Conservation (phyloP, 179 eudicot species). For the Pouteria campechiana region DNA sequence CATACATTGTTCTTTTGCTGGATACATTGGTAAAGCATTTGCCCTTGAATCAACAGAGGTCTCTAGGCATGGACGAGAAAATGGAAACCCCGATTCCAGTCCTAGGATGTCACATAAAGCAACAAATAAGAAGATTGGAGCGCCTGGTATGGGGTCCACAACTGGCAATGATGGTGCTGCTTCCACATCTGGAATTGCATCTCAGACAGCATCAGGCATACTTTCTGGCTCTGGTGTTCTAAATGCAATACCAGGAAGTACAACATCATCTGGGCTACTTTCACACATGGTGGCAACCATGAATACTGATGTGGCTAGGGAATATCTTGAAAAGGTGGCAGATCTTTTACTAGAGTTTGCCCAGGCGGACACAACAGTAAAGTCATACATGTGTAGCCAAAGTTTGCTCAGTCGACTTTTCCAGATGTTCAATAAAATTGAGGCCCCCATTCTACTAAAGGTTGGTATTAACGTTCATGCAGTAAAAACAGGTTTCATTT, state of each 20-base stretch:
- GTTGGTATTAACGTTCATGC: slow-evolving; percentile 21
- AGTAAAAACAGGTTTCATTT: no score
- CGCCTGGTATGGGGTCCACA: no score
- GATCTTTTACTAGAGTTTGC: slow-evolving; percentile 95
- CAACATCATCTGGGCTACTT: slow-evolving; percentile 83
- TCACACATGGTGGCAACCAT: slow-evolving; percentile 74
- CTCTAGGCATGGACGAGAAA: slow-evolving; percentile 79
- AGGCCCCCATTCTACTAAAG: slow-evolving; percentile 88
- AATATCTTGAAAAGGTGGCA: slow-evolving; percentile 91
- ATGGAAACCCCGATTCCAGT: slow-evolving; percentile 40
- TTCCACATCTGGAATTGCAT: slow-evolving; percentile 72
- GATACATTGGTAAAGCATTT: slow-evolving; percentile 6
- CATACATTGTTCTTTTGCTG: no score
- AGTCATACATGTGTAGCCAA: slow-evolving; percentile 89
- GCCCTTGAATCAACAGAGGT: slow-evolving; percentile 44
- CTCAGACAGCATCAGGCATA: slow-evolving; percentile 87
- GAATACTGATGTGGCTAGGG: slow-evolving; percentile 84
- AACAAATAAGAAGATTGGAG: slow-evolving; percentile 42
- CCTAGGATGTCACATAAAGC: slow-evolving; percentile 45
- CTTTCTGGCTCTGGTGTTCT: slow-evolving; percentile 96
- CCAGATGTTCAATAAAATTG: slow-evolving; percentile 92
- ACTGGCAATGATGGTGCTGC: slow-evolving; percentile 60
- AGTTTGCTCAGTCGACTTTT: slow-evolving; percentile 92
- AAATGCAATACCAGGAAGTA: slow-evolving; percentile 92
- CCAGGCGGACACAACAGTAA: slow-evolving; percentile 87